These are phyloP conservation scores for Solanum chiquidenum DNA, from an alignment of 257 asterid species.

Conservation along the genomic window DNA sequence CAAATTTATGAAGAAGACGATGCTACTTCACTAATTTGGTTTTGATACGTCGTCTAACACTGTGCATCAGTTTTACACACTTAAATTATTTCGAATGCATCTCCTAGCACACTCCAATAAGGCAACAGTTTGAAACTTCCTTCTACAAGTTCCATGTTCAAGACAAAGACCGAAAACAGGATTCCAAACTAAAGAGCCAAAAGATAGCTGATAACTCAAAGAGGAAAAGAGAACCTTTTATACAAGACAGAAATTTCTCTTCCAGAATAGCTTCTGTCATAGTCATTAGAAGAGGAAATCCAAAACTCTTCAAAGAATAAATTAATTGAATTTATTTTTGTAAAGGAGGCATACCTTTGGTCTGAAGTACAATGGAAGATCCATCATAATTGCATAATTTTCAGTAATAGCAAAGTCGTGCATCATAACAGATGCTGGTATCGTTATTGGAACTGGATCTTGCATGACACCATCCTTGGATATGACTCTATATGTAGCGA, in stretches of 20 bases:
- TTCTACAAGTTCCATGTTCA: neutral
- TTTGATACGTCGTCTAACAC: neutral
- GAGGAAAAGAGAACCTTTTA: neutral
- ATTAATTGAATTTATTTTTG: neutral
- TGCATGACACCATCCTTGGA: conserved; percentile 84
- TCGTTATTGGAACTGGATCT: conserved; percentile 92
- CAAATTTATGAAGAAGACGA: neutral
- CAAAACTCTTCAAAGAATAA: neutral
- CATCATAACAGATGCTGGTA: conserved; percentile 81
- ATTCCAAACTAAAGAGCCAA: neutral
- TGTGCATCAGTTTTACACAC: neutral
- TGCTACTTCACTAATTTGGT: neutral
- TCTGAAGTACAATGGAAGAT: conserved; percentile 73
- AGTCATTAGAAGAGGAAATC: neutral
- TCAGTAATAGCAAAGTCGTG: conserved; percentile 99
- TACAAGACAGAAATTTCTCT: neutral
- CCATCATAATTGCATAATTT: conserved; percentile 88
- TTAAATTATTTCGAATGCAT: neutral
- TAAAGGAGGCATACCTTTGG: conserved; percentile 53
- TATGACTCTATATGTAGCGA: conserved; percentile 79
- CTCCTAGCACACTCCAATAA: neutral
- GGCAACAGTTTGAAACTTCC: neutral
- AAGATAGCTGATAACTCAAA: neutral
- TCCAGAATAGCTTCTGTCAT: neutral
- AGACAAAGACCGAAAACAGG: neutral